phyloP scores from a whole-genome alignment of 2,329 filamentous ascomycete species.

The Verticillium nonalfalfae region DNA sequence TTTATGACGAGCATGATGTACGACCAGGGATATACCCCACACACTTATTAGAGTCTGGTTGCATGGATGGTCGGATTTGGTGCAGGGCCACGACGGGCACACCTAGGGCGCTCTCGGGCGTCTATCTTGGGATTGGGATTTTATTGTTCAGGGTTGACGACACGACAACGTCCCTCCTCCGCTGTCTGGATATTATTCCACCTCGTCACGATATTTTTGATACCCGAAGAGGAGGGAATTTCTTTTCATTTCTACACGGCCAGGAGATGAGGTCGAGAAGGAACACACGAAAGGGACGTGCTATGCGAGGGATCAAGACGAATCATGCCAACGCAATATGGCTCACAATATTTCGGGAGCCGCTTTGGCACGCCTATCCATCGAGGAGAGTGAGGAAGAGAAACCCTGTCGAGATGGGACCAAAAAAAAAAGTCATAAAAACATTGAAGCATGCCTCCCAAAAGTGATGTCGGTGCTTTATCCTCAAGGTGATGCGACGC shows the following conservation, averaged over 20 bases:
- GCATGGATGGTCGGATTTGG: not conserved
- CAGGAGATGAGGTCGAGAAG: not conserved
- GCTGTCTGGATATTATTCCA: not conserved
- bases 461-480: not conserved
- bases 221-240: not conserved
- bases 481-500: too few relatives aligned
- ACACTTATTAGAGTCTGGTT: not conserved
- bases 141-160: not conserved
- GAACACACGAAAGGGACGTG: not conserved
- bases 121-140: not conserved
- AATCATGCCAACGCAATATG: not conserved
- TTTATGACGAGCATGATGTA: not conserved
- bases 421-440: not conserved
- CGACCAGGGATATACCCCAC: not conserved
- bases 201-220: not conserved
- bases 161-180: not conserved
- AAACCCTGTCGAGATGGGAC: not conserved
- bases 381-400: not conserved
- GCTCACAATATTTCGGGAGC: not conserved
- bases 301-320: not conserved
- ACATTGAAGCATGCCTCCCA: not conserved
- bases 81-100: not conserved
- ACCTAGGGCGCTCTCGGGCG: not conserved
- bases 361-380: not conserved
- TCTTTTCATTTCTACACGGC: not conserved